Evolutionary conservation across 208 protist species (phyloP).

Genomic region (Leishmania tarentolae): DNA sequence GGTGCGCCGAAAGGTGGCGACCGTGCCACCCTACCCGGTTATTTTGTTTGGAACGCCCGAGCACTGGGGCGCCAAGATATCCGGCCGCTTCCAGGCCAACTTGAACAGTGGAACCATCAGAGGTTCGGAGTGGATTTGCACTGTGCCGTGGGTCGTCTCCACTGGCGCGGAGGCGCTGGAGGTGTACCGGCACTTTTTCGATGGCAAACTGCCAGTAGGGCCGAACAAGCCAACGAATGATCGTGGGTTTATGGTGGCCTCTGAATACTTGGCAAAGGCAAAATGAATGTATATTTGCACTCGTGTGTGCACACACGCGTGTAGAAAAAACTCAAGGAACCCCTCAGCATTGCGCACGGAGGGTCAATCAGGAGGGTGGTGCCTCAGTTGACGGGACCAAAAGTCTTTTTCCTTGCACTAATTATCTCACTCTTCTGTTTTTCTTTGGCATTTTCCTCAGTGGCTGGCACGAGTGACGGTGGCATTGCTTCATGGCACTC

Average conservation of each 20-base stretch:
- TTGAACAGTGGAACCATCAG: constrained; percentile 83
- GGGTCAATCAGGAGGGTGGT: neutral
- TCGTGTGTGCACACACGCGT: neutral
- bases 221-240: constrained; percentile 70
- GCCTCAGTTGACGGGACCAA: neutral
- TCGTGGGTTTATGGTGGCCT: constrained; percentile 86
- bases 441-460: neutral
- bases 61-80: constrained; percentile 86
- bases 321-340: neutral
- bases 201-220: constrained; percentile 72
- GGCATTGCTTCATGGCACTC: neutral
- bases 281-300: constrained; percentile 17
- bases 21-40: constrained; percentile 79
- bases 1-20: constrained; percentile 93
- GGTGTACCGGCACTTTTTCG: constrained; percentile 88
- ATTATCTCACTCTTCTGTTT: neutral
- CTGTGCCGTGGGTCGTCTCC: constrained; percentile 85
- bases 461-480: neutral
- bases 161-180: constrained; percentile 87
- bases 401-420: neutral
- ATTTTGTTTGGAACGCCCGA: constrained; percentile 85
- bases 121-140: constrained; percentile 93
- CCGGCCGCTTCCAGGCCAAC: constrained; percentile 78
- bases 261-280: constrained; percentile 56
- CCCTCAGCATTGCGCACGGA: neutral